Conservation (phyloP, 208 protist species). For the Naegleria fowleri region DNA sequence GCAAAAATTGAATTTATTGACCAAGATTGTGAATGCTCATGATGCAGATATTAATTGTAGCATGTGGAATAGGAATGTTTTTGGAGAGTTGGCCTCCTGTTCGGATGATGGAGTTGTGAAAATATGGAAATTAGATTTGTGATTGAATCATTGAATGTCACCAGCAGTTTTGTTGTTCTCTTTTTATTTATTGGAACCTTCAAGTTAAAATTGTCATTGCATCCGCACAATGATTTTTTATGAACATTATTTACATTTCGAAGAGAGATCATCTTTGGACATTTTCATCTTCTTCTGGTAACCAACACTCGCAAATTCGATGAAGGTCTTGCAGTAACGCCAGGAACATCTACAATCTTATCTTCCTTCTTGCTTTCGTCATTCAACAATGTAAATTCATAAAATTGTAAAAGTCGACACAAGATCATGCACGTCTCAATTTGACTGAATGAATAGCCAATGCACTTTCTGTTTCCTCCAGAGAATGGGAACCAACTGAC, state of each 20-base stretch:
- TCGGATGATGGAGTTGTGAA: slow-evolving; percentile 29
- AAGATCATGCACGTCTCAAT: background rate
- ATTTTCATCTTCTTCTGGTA: background rate
- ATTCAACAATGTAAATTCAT: background rate
- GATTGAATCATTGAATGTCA: background rate
- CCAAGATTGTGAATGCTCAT: slow-evolving; percentile 24
- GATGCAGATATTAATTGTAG: slow-evolving; percentile 36
- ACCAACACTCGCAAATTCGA: background rate
- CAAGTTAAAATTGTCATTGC: no score
- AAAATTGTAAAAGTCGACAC: background rate
- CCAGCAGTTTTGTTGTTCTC: no score
- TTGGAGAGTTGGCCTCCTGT: slow-evolving; percentile 21
- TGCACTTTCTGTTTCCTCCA: background rate
- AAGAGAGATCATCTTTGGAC: no score
- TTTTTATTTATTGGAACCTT: no score
- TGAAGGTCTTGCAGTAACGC: background rate
- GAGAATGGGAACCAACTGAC: background rate
- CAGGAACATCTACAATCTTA: background rate
- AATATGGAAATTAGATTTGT: slow-evolving; percentile 24
- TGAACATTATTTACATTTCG: no score
- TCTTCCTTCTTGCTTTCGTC: background rate
- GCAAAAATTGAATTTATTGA: background rate
- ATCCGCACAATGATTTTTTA: no score
- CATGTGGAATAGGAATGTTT: slow-evolving; percentile 13
- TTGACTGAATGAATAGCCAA: background rate